Base-by-base conservation (phyloP, 306 rosid genomes). In the Trifolium subterraneum region DNA sequence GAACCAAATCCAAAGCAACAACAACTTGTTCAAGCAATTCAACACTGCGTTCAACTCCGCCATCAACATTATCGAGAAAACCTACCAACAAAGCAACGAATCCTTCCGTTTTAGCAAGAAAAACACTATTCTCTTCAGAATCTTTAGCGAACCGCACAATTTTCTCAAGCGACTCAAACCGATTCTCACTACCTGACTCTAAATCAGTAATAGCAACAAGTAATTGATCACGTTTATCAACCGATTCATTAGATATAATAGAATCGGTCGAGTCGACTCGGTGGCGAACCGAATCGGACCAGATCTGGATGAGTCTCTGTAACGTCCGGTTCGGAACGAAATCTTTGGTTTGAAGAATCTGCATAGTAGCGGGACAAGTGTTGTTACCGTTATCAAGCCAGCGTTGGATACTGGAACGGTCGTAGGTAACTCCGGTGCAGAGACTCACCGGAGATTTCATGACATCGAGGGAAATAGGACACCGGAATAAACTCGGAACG, bases 331-430 rank as follows among this genome's bases (percentile, higher is more conserved):
- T 94, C 3, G 99, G 99, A 10, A 94, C 88, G 38, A 94, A 56
- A 0, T 91, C 99, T 48, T 88, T 94, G 75, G 51, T 87, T 0
- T 85, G 88, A 16, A 94, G 94, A 15, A 94, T 65, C 71, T 94
- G 99, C 99, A 92, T 94, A 83, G 99, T 94, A 64, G 97, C 96
- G 14, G 99, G 99, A 22, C 99, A 94, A n/a, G 97, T 94, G 79
- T 88, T 88, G 87, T 94, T 85, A 39, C 97, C 99, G 85, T 84
- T 82, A 83, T 94, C 97, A 12, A 94, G 95, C 99, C 99, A 94
- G 63, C 89, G 94, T 35, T 94, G 95, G 86, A 94, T 92, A 80
- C 95, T 86, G 77, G 97, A 78, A 47, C 99, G 96, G 84, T 94
- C 99, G 81, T 94, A 94, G 51, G 99, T 94, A 0, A 91, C 96